A percentile compares a stretch with the other conserved stretches of the same genome.
Evolutionary conservation across 345 rosid genomes (phyloP).

Genomic region (Eucalyptus sp.): DNA sequence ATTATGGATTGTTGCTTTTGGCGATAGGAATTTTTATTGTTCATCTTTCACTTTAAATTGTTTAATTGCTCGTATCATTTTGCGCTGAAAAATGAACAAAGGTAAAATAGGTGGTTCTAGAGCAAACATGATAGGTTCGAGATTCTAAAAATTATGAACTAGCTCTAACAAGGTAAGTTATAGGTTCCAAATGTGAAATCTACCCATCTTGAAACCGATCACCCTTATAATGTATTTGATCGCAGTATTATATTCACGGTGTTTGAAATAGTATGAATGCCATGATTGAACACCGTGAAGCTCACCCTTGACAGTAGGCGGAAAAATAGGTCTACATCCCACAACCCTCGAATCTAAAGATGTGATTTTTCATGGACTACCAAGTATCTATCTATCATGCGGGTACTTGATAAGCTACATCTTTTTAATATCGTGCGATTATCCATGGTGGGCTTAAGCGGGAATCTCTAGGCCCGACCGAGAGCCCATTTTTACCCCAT

Average conservation of each 20-base stretch:
- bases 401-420: not conserved
- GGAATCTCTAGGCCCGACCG: not conserved
- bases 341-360: not conserved
- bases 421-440: too few species aligned
- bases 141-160: accelerated
- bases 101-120: too few species aligned
- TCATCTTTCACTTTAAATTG: too few species aligned
- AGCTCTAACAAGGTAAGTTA: too few species aligned
- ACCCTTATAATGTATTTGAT: accelerated
- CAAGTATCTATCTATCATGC: not conserved
- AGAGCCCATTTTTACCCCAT: not conserved
- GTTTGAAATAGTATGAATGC: not conserved
- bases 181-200: accelerated
- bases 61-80: too few species aligned
- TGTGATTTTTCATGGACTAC: not conserved
- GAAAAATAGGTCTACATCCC: not conserved
- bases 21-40: too few species aligned
- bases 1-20: too few species aligned
- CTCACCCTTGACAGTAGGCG: not conserved
- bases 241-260: accelerated
- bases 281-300: accelerated
- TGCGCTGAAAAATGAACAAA: too few species aligned
- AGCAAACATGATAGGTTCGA: too few species aligned
- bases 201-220: accelerated
- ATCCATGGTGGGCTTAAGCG: not conserved